phyloP scores from a whole-genome alignment of 305 asterid genomes.

The Solanum aculeatissimum region DNA sequence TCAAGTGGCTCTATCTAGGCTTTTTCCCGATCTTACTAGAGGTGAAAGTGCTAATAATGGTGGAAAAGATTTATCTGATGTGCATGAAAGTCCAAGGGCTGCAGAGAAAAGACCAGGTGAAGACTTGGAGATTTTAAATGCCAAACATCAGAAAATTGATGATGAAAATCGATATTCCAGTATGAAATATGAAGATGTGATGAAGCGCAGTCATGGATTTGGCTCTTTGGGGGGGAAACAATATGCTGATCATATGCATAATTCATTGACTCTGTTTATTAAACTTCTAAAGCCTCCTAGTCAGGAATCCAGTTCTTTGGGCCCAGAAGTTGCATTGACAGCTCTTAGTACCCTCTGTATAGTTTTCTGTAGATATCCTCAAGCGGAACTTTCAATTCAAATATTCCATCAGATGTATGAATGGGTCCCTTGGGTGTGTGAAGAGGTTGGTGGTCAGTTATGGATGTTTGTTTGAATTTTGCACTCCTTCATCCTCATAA shows the following conservation, averaged over 20 bases:
- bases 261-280: conserved; percentile 43
- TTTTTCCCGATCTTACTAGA: conserved; percentile 47
- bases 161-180: conserved; percentile 13
- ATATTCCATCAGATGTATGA: conserved; percentile 46
- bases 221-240: conserved; percentile 37
- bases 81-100: conserved; percentile 21
- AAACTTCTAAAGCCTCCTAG: conserved; percentile 63
- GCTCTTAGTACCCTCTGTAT: conserved; percentile 75
- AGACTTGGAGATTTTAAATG: conserved; percentile 24
- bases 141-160: conserved; percentile 57
- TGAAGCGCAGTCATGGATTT: conserved; percentile 16
- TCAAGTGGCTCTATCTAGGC: conserved; percentile 56
- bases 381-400: conserved; percentile 33
- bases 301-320: conserved; percentile 28
- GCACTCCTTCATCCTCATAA: not conserved
- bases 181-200: conserved; percentile 17
- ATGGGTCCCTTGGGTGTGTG: conserved; percentile 81
- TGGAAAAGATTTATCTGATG: conserved; percentile 10
- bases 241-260: conserved; percentile 47
- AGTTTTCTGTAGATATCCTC: conserved; percentile 57
- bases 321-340: conserved; percentile 44
- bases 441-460: conserved; percentile 45
- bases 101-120: conserved; percentile 53
- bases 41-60: conserved; percentile 20
- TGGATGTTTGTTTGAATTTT: not conserved